Evolutionary conservation across 2,329 filamentous ascomycete genomes (phyloP), one percentile per base, ranked within the genome.

Genomic region (Colletotrichum eleusines): DNA sequence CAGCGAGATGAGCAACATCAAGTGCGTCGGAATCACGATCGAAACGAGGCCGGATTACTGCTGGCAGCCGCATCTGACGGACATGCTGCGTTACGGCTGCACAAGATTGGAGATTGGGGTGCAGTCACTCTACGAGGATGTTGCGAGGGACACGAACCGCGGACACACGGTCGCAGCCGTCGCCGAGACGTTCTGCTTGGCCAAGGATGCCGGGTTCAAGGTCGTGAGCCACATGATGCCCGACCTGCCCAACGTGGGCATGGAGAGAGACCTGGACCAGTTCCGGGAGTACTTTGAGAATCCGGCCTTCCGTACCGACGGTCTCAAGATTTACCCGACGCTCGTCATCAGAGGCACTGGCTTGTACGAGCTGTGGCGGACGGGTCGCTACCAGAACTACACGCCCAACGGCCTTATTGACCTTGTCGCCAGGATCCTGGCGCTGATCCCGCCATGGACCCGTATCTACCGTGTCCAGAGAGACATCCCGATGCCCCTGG

Each of bases 171-270:
- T 99, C 31, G 94, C 94, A 8, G 90, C 97, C 1, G 96, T 99
- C 0, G 95, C 94, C 38, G 95, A 99, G 82, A 99, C 96, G 0
- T 99, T 99, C 80, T 97, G 93, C 75, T 86, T 98, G n/a, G 91
- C 96, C 73, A 99, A 99, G 82, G 97, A 99, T 80, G 94, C 97
- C 7, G 96, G 96, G 0, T 99, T 97, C 88, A 99, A 99, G 81
- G 96, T 99, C 0, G 96, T 99, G 73, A 97, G 94, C 75, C 96
- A 99, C 83, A 99, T 99, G 96, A 99, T 99, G 96, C 96, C 96
- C 1, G 96, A 99, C 79, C 83, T 99, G 58, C 96, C 96, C 4
- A 99, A 99, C 76, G 96, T 99, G 2, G 96, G 96, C 67, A 97
- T 98, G 93, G 97, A 99, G 82, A 92, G 96, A 76, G 96, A 99